Evolutionary conservation across 2,329 filamentous ascomycete species (phyloP), one percentile per base, ranked within the genome.

Genomic region (Harringtonia aguacate): DNA sequence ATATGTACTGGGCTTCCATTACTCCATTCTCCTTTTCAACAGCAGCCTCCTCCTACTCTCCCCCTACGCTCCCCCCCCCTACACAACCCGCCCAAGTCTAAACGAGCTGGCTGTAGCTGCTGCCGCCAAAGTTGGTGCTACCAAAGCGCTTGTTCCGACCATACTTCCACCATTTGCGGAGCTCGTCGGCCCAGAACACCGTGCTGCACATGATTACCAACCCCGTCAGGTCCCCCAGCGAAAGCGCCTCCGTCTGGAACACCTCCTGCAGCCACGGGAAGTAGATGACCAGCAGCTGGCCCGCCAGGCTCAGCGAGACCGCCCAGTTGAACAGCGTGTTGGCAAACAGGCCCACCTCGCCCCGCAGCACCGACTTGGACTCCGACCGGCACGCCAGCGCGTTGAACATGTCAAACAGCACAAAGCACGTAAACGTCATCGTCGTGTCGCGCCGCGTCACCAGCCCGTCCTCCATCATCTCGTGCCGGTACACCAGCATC

Each of bases 351-450:
- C 84, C 79, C 41, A 94, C 73, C 59, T 98, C 89, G 34, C 92
- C 90, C 22, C 83, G 75, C 4, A 98, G 74, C 6, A 98, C 72
- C 12, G 86, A 94, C 62, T 97, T 97, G 50, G 77, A 80, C 59
- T 95, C 89, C 8, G 85, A 94, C 39, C 92, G 86, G 64, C 92
- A 98, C 15, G 86, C 83, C 20, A 98, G 72, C 2, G 92, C 92
- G 63, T 98, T 97, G 72, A 97, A 95, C 92, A 98, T 98, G 70
- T 98, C 92, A 63, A 97, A 98, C 43, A 98, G 77, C 37, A 98
- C 92, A 59, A 98, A 98, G 65, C 89, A 95, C 7, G 92, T 98
- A 60, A 98, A 98, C 0, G 92, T 97, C 85, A 98, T 95, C 51
- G 92, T 98, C 2, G 92, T 98, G 65, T 98, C 92, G 54, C 94